These are phyloP conservation scores for Exophiala phaeomuriformis DNA, from an alignment of 2,329 filamentous ascomycete species.

Conservation along the genomic window DNA sequence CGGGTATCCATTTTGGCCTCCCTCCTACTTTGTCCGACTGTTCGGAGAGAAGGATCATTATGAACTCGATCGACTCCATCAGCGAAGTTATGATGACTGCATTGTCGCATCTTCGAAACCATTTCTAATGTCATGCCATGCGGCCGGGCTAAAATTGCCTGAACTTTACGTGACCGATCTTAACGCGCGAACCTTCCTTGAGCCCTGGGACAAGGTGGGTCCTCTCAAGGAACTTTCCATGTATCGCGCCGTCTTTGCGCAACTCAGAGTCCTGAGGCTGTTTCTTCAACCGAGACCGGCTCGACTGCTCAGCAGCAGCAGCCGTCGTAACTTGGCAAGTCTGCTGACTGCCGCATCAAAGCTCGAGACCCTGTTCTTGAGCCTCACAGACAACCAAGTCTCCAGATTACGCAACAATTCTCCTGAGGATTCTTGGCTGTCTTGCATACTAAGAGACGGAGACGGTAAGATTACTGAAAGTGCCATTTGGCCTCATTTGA, in stretches of 20 bases:
- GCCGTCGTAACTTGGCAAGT: not conserved
- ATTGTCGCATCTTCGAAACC: not conserved
- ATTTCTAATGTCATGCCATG: not conserved
- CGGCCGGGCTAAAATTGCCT: not conserved
- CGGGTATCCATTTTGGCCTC: not conserved
- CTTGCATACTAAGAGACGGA: not conserved
- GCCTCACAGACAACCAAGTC: not conserved
- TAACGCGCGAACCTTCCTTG: not conserved
- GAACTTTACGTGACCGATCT: not conserved
- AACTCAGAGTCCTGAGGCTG: not conserved
- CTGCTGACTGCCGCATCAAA: not conserved
- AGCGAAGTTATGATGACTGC: not conserved
- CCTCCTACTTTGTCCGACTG: not conserved
- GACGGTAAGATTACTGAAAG: not conserved
- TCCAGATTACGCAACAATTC: too few species aligned
- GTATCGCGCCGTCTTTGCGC: not conserved
- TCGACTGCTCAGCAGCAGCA: not conserved
- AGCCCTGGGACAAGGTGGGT: not conserved
- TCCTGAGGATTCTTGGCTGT: not conserved
- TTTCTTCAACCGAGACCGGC: not conserved
- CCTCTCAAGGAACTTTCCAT: not conserved
- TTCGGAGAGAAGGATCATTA: not conserved
- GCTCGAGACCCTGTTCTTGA: not conserved
- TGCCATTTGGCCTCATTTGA: not conserved
- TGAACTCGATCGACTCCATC: not conserved